Evolutionary conservation across 208 protist species (phyloP), one percentile per base, ranked within the genome.

Genomic region (Porcisia hertigi): DNA sequence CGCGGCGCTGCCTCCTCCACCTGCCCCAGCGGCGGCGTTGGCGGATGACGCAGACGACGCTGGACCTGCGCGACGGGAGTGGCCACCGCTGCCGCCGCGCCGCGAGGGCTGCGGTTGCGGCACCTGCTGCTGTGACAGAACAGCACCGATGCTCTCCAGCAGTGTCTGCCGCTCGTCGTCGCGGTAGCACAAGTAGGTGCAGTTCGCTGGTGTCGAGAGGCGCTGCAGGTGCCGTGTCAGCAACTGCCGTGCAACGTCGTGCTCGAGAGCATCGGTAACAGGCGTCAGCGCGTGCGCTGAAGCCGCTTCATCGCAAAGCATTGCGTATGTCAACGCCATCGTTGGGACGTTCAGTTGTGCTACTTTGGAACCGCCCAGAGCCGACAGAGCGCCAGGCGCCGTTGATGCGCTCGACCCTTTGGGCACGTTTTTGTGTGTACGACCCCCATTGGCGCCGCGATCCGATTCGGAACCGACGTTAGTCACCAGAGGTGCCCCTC

Each of bases 141-240:
- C 60, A 14, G 76, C 79, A 5, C 83, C 69, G 39, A 82, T 43
- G 6, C 67, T 71, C 60, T 77, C 69, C 52, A 82, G 69, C 53
- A 82, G 73, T 66, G 65, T 57, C 66, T 82, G 84, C 2, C 88
- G 80, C 16, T 75, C 71, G 0, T 76, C 74, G 18, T 91, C 90
- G n/a, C 66, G 63, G 80, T 96, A 94, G 82, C 92, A 96, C 34
- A 93, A 71, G 75, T 96, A 94, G 11, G 82, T 87, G 80, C 84
- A 93, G 79, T 83, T 91, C 0, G 84, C 72, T 16, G 87, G 81
- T 2, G 88, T 81, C 30, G 87, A 90, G 45, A 85, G 79, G 41
- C 71, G 53, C 75, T 96, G 92, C 63, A 96, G 77, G 80, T 88
- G 88, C 14, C 75, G 30, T 52, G 81, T 86, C 57, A 94, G 55